Evolutionary conservation across 306 rosid species (phyloP).

Genomic region (Fragaria nilgerrensis): DNA sequence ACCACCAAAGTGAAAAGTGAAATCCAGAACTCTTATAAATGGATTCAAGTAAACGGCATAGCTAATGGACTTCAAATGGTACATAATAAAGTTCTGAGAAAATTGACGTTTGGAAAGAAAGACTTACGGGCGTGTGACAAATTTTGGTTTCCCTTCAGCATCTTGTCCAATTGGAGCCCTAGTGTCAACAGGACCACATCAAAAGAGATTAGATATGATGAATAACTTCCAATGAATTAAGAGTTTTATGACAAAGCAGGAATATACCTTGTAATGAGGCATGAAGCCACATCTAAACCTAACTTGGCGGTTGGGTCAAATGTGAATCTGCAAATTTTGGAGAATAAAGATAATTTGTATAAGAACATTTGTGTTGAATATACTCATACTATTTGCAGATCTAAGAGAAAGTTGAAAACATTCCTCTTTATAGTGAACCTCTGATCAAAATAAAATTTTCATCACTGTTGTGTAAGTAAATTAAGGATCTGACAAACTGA

Average conservation of each 20-base stretch:
- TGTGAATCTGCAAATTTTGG: slow-evolving; percentile 59
- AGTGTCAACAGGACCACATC: slow-evolving; percentile 22
- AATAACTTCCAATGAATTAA: neutral
- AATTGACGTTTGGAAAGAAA: slow-evolving; percentile 20
- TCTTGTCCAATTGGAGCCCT: slow-evolving; percentile 82
- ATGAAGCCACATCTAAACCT: slow-evolving; percentile 84
- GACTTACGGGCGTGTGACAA: slow-evolving; percentile 85
- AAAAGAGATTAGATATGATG: neutral
- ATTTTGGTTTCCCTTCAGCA: slow-evolving; percentile 78
- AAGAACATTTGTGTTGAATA: neutral
- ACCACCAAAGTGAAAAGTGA: slow-evolving; percentile 4
- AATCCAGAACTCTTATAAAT: slow-evolving; percentile 1
- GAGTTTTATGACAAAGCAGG: neutral
- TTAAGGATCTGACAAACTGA: neutral
- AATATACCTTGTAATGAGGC: slow-evolving; percentile 73
- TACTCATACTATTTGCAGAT: neutral
- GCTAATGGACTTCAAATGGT: neutral
- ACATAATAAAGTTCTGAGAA: neutral
- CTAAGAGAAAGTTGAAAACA: neutral
- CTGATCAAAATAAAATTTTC: neutral
- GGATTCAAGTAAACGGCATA: neutral
- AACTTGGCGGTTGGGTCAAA: slow-evolving; percentile 69
- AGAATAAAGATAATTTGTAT: slow-evolving; percentile 14
- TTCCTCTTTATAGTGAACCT: neutral
- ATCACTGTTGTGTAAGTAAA: neutral